Conservation (phyloP, 257 asterid species). For the Nicotiana attenuata region DNA sequence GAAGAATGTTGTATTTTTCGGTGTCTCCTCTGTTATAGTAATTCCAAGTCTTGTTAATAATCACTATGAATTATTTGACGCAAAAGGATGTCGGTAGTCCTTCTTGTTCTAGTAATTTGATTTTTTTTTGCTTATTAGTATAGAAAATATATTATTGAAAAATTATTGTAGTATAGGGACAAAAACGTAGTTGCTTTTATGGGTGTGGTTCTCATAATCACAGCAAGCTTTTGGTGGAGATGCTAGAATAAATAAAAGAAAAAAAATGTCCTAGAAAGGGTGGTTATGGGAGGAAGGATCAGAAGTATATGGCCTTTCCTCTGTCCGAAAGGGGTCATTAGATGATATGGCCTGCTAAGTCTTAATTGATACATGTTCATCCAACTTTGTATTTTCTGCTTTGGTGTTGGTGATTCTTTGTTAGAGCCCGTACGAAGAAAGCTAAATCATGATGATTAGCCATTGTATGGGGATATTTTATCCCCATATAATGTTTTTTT, state of each 20-base stretch:
- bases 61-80: background rate
- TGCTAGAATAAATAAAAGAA: background rate
- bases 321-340: background rate
- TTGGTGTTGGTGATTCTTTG: background rate
- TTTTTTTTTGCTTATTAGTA: background rate
- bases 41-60: background rate
- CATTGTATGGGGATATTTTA: background rate
- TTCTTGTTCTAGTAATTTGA: background rate
- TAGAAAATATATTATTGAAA: background rate
- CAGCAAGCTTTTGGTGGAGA: background rate
- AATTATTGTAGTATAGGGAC: background rate
- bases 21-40: background rate
- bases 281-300: background rate
- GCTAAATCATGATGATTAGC: background rate
- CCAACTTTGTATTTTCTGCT: background rate
- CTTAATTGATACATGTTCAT: background rate
- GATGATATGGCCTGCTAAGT: background rate
- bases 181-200: background rate
- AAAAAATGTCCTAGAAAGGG: background rate
- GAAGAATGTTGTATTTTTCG: background rate
- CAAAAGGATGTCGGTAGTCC: background rate
- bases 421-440: background rate
- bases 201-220: background rate
- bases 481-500: background rate
- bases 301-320: background rate